These are phyloP conservation scores for Asterochloris sp. DNA, from an alignment of 139 green algal species.

Conservation along the genomic window DNA sequence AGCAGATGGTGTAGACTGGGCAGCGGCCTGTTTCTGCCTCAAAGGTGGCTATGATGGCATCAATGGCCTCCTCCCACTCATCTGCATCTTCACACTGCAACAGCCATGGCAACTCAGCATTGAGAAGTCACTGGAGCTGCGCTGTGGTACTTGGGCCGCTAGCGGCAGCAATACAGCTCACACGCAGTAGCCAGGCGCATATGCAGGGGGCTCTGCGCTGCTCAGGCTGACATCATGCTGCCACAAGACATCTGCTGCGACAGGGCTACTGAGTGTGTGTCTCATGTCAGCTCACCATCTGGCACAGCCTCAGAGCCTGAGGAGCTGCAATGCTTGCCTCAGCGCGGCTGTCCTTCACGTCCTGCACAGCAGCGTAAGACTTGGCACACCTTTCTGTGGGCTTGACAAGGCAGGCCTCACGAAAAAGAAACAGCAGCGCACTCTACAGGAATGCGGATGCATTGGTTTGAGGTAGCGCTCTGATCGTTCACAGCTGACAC, in stretches of 20 bases:
- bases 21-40: slow-evolving; percentile 43
- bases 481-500: not conserved
- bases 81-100: slow-evolving; percentile 47
- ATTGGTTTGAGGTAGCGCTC: not conserved
- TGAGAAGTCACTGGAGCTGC: not conserved
- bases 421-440: too few species aligned
- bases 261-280: too few species aligned
- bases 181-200: not conserved
- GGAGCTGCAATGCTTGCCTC: slow-evolving; percentile 75
- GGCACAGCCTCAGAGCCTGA: slow-evolving; percentile 68
- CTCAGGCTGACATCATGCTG: not conserved
- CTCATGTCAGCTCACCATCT: slow-evolving; percentile 46
- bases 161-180: not conserved
- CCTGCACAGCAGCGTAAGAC: slow-evolving; percentile 26
- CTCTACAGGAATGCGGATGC: not conserved
- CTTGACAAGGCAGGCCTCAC: not conserved
- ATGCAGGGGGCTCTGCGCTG: too few species aligned
- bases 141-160: not conserved
- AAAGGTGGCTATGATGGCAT: slow-evolving; percentile 62
- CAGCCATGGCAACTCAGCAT: not conserved
- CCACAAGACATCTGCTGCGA: not conserved
- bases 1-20: slow-evolving; percentile 69
- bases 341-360: slow-evolving; percentile 80
- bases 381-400: not conserved
- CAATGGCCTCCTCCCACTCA: slow-evolving; percentile 69